Evolutionary conservation across 306 rosid genomes (phyloP), one percentile per base, ranked within the genome.

Genomic region (Sindora glabra): DNA sequence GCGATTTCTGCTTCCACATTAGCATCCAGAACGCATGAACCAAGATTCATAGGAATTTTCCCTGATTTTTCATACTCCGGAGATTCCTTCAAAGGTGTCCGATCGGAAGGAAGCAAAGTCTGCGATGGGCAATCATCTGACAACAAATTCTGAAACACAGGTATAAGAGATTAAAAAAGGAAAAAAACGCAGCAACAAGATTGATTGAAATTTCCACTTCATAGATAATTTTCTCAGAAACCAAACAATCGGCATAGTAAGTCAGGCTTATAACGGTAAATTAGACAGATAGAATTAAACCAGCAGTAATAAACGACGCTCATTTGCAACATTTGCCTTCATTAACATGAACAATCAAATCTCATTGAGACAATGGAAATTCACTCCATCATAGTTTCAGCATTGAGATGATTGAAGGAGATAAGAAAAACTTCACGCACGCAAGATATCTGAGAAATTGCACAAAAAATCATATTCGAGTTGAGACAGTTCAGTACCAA

Each of bases 1-100:
- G 67, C 69, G 52, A 79, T 38, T 67, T 81, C 78, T 32, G 69
- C 81, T 62, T 75, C 86, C 33, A 67, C 18, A 37, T 69, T 69
- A 33, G 45, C 48, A 19, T 51, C 60, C 12, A 53, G 30, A 21
- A 64, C 65, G 46, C 5, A 25, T 19, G 21, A n/a, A 59, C 48
- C 56, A 38, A 51, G 46, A 44, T 18, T 26, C 44, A 41, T 1
- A 5, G 70, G 34, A 44, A 59, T 37, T 5, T 4, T 44, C 45
- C 42, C 72, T 11, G 10, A 8, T 14, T 13, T 38, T 21, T 54
- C n/a, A n/a, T n/a, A n/a, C n/a, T n/a, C n/a, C n/a, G n/a, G n/a
- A n/a, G n/a, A n/a, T n/a, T n/a, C n/a, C n/a, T n/a, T n/a, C 66
- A 34, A 36, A 17, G 36, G 18, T 33, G 34, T 29, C 34, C 14